These are phyloP conservation scores for Ambrosia hybrid DNA, from an alignment of 140 eudicot genomes.

Conservation along the genomic window DNA sequence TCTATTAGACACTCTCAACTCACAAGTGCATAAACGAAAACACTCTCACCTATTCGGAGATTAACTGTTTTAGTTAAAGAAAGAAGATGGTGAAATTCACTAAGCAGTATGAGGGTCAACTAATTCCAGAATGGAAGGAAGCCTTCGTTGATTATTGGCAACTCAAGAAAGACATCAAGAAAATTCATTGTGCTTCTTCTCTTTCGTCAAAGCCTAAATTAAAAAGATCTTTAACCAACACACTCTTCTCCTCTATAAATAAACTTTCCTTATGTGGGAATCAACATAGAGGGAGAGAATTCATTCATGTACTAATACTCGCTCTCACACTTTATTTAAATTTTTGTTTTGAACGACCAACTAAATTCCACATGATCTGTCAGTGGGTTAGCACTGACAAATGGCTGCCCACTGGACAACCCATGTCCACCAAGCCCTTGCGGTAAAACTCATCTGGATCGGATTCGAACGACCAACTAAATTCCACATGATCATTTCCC, in stretches of 20 bases:
- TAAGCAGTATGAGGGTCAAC: conserved; percentile 89
- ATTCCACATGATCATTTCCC: too few relatives aligned
- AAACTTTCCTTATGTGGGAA: conserved; percentile 56
- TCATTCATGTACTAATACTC: conserved; percentile 66
- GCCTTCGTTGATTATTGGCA: conserved; percentile 92
- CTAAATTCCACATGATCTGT: too few relatives aligned
- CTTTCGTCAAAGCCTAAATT: conserved; percentile 33
- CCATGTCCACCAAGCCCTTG: too few relatives aligned
- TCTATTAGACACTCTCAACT: conserved; percentile 46
- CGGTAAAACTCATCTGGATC: too few relatives aligned
- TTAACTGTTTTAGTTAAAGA: conserved; percentile 1
- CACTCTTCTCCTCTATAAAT: conserved; percentile 52
- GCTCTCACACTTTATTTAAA: conserved; percentile 11
- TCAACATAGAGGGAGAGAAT: conserved; percentile 44
- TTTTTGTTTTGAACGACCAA: too few relatives aligned
- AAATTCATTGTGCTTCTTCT: conserved; percentile 44
- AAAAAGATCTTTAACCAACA: conserved; percentile 38
- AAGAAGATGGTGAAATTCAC: conserved; percentile 85
- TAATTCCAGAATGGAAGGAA: conserved; percentile 98
- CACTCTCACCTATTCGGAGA: conserved; percentile 5
- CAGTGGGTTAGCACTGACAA: too few relatives aligned
- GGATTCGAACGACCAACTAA: too few relatives aligned
- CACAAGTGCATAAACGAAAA: conserved; percentile 22
- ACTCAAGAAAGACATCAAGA: conserved; percentile 86
- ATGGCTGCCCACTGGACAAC: too few relatives aligned